Conservation (phyloP, 768 basidiomycete species). For the Hericium rajendrae region DNA sequence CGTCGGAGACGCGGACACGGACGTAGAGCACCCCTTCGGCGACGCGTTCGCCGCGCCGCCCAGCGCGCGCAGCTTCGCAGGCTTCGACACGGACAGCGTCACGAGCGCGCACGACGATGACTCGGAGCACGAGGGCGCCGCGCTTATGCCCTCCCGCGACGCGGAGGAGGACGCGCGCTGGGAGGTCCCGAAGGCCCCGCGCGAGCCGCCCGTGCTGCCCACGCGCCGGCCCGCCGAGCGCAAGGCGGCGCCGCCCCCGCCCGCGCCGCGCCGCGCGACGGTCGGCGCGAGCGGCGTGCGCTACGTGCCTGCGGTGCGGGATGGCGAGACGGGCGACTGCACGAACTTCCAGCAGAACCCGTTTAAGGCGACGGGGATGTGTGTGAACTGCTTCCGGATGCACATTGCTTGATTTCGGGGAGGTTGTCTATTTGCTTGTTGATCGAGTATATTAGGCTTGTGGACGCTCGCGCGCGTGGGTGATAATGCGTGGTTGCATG, state of each 20-base stretch:
- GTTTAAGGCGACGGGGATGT: conserved; percentile 54
- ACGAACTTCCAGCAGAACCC: conserved; percentile 53
- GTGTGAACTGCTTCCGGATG: conserved; percentile 54
- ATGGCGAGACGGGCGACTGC: conserved; percentile 37
- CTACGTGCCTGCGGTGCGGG: conserved; percentile 15
- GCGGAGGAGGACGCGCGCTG: conserved; percentile 1
- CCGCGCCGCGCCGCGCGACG: conserved; percentile 21
- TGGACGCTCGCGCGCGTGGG: too few relatives aligned
- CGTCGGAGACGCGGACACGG: conserved; percentile 20
- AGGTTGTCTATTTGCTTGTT: not conserved
- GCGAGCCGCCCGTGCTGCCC: conserved; percentile 11
- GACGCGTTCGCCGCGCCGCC: conserved; percentile 34
- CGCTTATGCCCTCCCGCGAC: conserved; percentile 19
- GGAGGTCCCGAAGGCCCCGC: conserved; percentile 2
- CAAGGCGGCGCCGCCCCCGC: conserved; percentile 22
- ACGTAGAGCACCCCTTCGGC: conserved; percentile 42
- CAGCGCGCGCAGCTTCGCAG: conserved; percentile 25
- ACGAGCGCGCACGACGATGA: conserved; percentile 31
- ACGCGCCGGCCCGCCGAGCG: conserved; percentile 18
- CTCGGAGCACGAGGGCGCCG: conserved; percentile 33
- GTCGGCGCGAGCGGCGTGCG: conserved; percentile 3
- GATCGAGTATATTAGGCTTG: too few relatives aligned
- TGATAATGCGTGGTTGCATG: too few relatives aligned
- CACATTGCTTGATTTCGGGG: conserved; percentile 20
- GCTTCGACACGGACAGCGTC: conserved; percentile 31